Base-by-base conservation (phyloP, 2,329 filamentous ascomycete genomes). In the Xylaria sp. region DNA sequence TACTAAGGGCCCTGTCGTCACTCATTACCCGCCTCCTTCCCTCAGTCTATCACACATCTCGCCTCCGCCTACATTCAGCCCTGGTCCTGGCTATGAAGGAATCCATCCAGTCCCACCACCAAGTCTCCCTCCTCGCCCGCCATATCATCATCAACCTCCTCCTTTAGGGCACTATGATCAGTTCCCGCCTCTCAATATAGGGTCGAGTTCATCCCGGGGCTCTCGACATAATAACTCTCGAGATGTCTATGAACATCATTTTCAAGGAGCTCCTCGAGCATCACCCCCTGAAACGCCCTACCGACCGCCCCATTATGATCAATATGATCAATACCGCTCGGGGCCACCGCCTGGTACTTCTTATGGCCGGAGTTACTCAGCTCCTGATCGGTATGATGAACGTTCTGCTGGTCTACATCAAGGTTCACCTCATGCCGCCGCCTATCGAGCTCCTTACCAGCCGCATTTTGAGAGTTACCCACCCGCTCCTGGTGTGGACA, bases 1-100 rank as follows among this genome's bases (percentile, higher is more conserved):
- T 59, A 68, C 68, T 38, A 79, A 77, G 64, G 77, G 76, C 5
- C 77, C 77, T 10, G 71, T 79, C 20, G 76, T 79, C 40, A 79
- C 77, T 20, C 77, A 77, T 48, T 79, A 79, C 38, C 73, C 76
- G 17, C 77, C 77, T 6, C 65, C 68, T 59, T 66, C 70, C 13
- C 71, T 65, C 11, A 59, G 70, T 20, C 13, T 65, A 33, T 56
- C 63, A 36, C 65, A 60, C n/a, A 66, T 64, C 28, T 56, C 65
- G n/a, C 62, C 70, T 65, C 75, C 71, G 26, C 68, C 72, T 17
- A 69, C 68, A 44, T 67, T 71, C 36, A 70, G 72, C 28, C 63
- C 71, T 48, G 62, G 71, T 36, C 67, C 71, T 51, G 63, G 68
- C 65, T 68, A 67, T 54, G 63, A 66, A 53, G 54, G 31, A 33